Conservation (phyloP, 345 rosid species). For the Eucalyptus polybractea region DNA sequence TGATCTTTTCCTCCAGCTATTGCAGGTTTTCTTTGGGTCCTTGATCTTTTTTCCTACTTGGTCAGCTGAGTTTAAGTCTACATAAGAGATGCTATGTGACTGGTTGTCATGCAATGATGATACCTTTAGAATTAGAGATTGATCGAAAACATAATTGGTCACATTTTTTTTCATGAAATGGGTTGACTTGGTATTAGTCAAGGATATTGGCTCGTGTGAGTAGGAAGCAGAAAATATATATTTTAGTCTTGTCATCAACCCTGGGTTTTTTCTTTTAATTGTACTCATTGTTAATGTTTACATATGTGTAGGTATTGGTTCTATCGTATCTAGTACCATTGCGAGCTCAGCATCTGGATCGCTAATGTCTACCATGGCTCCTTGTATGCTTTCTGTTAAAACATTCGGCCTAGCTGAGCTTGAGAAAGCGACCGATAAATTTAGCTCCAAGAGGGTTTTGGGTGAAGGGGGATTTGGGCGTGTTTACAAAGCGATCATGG, state of each 20-base stretch:
- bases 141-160: background rate
- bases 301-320: slow-evolving; percentile 41
- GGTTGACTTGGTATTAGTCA: too few species aligned
- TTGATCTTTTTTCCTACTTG: background rate
- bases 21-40: background rate
- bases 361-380: slow-evolving; percentile 68
- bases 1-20: background rate
- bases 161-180: too few species aligned
- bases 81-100: background rate
- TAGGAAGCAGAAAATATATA: background rate
- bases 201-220: background rate
- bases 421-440: slow-evolving; percentile 82
- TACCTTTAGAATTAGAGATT: background rate
- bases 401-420: slow-evolving; percentile 62
- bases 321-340: slow-evolving; percentile 49
- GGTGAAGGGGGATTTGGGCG: slow-evolving; percentile 99
- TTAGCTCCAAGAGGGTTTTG: slow-evolving; percentile 73
- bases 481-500: slow-evolving; percentile 70
- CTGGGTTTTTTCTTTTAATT: background rate
- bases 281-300: background rate
- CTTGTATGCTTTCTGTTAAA: slow-evolving; percentile 74
- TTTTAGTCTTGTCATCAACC: background rate
- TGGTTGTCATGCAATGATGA: background rate
- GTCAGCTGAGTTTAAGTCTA: background rate
- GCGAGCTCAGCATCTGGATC: slow-evolving; percentile 78